Evolutionary conservation across 2,329 filamentous ascomycete genomes (phyloP).

Genomic region (Botrytis cinerea): DNA sequence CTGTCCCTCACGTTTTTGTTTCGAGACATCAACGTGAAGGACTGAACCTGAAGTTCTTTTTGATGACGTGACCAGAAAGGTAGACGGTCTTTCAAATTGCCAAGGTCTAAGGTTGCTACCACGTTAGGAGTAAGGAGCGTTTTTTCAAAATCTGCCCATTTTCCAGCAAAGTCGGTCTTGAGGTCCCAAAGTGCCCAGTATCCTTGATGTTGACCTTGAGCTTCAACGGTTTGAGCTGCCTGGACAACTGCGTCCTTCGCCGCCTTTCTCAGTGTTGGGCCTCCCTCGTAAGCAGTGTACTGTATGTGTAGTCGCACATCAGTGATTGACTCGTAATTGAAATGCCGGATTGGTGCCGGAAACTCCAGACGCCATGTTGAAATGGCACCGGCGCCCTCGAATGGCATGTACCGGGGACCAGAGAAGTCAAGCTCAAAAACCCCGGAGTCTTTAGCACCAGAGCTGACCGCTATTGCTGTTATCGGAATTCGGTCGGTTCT

Average conservation of each 20-base stretch:
- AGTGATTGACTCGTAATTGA: neutral
- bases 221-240: neutral
- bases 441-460: slow-evolving; percentile 41
- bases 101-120: neutral
- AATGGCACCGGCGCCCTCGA: slow-evolving; percentile 45
- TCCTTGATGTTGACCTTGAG: slow-evolving; percentile 5
- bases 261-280: slow-evolving; percentile 5
- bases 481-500: slow-evolving; percentile 34
- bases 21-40: neutral
- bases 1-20: neutral
- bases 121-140: neutral
- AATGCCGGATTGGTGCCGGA: slow-evolving; percentile 26
- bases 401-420: slow-evolving; percentile 43
- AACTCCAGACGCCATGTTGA: slow-evolving; percentile 42
- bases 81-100: neutral
- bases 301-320: slow-evolving; percentile 9
- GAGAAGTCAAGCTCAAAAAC: slow-evolving; percentile 42
- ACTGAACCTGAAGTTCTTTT: neutral
- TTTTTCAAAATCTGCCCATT: neutral
- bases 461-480: slow-evolving; percentile 36
- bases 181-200: slow-evolving; percentile 1
- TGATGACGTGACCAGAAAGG: slow-evolving; percentile 8
- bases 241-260: neutral
- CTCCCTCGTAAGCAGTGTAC: slow-evolving; percentile 10
- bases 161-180: neutral